Evolutionary conservation across 2,329 filamentous ascomycete species (phyloP).

Genomic region (Trichoderma polysporum): DNA sequence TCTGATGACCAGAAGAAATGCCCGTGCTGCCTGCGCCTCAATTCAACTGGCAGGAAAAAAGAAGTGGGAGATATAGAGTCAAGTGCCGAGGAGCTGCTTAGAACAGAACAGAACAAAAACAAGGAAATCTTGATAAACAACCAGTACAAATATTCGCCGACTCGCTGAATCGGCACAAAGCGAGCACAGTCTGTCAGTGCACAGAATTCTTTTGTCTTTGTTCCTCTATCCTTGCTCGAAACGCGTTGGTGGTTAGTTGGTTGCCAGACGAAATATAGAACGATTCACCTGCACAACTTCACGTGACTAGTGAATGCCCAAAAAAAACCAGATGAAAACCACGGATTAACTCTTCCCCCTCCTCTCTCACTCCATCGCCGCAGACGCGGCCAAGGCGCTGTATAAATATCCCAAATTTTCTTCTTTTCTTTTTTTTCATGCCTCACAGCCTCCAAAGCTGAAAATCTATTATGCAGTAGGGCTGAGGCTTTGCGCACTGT

Average conservation of each 20-base stretch:
- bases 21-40: background rate
- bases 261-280: background rate
- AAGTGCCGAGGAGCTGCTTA: background rate
- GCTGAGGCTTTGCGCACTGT: background rate
- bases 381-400: background rate
- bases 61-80: background rate
- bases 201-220: background rate
- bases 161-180: background rate
- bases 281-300: background rate
- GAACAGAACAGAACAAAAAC: background rate
- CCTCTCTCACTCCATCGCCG: background rate
- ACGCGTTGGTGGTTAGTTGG: slow-evolving; percentile 5
- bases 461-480: background rate
- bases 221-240: background rate
- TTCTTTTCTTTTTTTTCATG: background rate
- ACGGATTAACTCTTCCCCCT: background rate
- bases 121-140: background rate
- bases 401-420: background rate
- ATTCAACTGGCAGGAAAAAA: background rate
- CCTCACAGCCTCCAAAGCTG: background rate
- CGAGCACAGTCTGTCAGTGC: background rate
- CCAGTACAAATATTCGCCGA: background rate
- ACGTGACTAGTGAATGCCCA: slow-evolving; percentile 1
- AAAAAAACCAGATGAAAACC: background rate
- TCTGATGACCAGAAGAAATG: background rate